Conservation (phyloP, 805 yeast genomes). For the Candida endomychidarum region DNA sequence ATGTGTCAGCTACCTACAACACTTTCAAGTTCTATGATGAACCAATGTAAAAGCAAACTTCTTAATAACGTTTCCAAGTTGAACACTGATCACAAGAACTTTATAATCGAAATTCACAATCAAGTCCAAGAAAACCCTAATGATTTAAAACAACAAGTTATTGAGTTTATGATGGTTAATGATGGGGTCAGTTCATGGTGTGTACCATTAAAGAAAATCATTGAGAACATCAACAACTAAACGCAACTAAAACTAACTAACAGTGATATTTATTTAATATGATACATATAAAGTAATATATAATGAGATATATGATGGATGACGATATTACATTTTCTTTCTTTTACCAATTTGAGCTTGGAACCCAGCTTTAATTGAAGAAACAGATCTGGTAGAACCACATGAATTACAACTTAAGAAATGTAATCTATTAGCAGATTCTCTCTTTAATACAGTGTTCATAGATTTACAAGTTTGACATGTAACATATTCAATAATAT, state of each 20-base stretch:
- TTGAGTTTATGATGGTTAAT: constrained; percentile 57
- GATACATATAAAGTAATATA: constrained; percentile 16
- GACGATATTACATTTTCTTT: constrained; percentile 44
- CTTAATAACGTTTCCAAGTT: constrained; percentile 3
- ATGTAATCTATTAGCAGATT: constrained; percentile 92
- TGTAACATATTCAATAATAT: constrained; percentile 94
- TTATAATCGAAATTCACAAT: constrained; percentile 16
- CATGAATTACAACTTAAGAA: constrained; percentile 97
- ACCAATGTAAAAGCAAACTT: constrained; percentile 45
- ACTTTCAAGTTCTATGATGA: constrained; percentile 43
- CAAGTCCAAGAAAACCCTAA: constrained; percentile 5
- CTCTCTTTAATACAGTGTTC: constrained; percentile 94
- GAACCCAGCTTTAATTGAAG: constrained; percentile 99
- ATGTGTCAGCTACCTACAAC: constrained; percentile 19
- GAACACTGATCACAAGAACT: constrained; percentile 12
- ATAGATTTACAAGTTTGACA: constrained; percentile 98
- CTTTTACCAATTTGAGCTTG: constrained; percentile 95
- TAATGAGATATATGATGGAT: constrained; percentile 5
- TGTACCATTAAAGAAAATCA: constrained; percentile 58
- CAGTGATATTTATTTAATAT: constrained; percentile 13
- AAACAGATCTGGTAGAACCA: constrained; percentile 95
- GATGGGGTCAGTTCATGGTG: constrained; percentile 66
- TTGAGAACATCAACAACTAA: constrained; percentile 28
- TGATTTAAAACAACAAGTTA: constrained; percentile 28
- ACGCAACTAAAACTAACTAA: not conserved